These are phyloP conservation scores for Cetraspora pellucida DNA, from an alignment of 192 early-diverging fungal genomes.

Conservation along the genomic window DNA sequence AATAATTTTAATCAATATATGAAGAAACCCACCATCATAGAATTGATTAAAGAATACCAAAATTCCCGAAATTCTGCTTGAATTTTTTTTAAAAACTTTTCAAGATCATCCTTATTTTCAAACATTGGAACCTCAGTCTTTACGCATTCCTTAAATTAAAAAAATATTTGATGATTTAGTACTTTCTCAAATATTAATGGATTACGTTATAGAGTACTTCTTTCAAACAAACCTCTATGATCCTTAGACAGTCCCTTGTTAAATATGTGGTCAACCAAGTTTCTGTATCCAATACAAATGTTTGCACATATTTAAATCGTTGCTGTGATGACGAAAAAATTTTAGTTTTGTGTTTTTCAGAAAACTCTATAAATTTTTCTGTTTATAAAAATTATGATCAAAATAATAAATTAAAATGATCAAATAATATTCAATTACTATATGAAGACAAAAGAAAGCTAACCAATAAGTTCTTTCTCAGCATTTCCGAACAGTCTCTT, in stretches of 20 bases:
- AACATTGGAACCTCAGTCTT: constrained; percentile 42
- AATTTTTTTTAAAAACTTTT: constrained; percentile 41
- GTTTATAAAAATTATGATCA: neutral
- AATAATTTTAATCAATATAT: neutral
- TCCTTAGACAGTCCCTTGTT: constrained; percentile 40
- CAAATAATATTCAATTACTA: no score
- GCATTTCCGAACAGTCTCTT: constrained; percentile 2
- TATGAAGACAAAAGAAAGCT: no score
- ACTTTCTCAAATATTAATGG: neutral
- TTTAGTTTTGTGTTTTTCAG: neutral
- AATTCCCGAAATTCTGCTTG: constrained; percentile 40
- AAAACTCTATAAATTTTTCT: neutral
- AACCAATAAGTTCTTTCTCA: constrained; percentile 9
- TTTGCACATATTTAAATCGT: neutral
- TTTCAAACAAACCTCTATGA: constrained; percentile 34
- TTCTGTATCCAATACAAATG: constrained; percentile 40
- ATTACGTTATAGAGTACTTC: no score
- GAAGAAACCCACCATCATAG: constrained; percentile 35
- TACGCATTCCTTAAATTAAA: constrained; percentile 40
- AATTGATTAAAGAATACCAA: constrained; percentile 45
- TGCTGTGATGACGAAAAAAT: neutral
- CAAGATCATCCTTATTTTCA: constrained; percentile 34
- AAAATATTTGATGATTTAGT: neutral
- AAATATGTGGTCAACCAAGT: constrained; percentile 39
- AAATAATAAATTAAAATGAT: neutral